Evolutionary conservation across 768 basidiomycete genomes (phyloP).

Genomic region (Termitomyces sp.): DNA sequence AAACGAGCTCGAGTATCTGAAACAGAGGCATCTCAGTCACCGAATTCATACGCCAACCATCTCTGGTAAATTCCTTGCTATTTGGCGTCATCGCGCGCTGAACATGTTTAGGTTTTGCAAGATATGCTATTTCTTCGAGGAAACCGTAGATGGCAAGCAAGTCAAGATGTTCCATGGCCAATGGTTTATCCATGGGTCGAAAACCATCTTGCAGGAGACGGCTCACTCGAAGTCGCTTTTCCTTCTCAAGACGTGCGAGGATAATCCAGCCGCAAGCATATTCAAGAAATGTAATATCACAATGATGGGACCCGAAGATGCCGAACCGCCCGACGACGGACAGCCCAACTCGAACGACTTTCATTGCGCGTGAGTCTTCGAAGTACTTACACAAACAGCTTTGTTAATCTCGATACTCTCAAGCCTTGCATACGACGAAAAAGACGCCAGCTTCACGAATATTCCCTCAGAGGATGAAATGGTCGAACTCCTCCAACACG

Average conservation of each 20-base stretch:
- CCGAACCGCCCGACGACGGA: slow-evolving; percentile 43
- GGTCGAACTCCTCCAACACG: slow-evolving; percentile 21
- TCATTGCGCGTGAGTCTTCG: slow-evolving; percentile 44
- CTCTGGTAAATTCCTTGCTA: slow-evolving; percentile 48
- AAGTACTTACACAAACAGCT: background rate
- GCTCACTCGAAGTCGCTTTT: slow-evolving; percentile 60
- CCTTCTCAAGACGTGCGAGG: slow-evolving; percentile 50
- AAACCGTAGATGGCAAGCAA: slow-evolving; percentile 15
- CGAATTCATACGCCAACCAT: slow-evolving; percentile 51
- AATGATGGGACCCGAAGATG: slow-evolving; percentile 33
- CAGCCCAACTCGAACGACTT: slow-evolving; percentile 41
- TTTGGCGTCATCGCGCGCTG: background rate
- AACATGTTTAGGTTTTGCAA: slow-evolving; percentile 55
- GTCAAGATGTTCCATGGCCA: slow-evolving; percentile 63
- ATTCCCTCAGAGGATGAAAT: slow-evolving; percentile 30
- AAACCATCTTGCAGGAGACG: slow-evolving; percentile 62
- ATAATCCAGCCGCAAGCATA: slow-evolving; percentile 51
- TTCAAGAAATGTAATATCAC: slow-evolving; percentile 52
- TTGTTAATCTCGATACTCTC: background rate
- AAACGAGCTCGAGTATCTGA: slow-evolving; percentile 35
- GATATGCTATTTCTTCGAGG: slow-evolving; percentile 61
- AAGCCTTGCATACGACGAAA: slow-evolving; percentile 51
- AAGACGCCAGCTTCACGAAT: slow-evolving; percentile 40
- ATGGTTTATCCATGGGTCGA: slow-evolving; percentile 65
- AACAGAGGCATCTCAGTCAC: slow-evolving; percentile 36